Conservation (phyloP, 2,329 filamentous ascomycete genomes). For the Colletotrichum eremochloae region DNA sequence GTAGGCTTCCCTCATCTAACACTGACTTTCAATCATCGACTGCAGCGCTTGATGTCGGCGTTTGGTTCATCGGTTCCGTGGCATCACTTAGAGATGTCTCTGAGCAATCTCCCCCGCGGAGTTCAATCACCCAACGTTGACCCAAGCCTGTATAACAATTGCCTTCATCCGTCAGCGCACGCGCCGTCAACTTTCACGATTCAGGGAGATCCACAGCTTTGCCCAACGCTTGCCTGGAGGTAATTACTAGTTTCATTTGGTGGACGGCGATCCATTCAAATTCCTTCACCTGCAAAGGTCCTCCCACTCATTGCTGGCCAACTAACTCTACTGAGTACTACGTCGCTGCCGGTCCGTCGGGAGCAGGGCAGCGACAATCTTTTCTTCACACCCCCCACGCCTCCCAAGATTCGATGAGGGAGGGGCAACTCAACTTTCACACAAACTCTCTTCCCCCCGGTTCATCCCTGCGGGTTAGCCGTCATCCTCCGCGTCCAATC, state of each 20-base stretch:
- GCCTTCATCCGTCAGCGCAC: not conserved
- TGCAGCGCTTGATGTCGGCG: not conserved
- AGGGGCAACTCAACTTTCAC: conserved; percentile 21
- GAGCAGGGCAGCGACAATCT: conserved; percentile 42
- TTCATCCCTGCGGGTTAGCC: conserved; percentile 48
- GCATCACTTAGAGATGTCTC: not conserved
- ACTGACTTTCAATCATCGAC: not conserved
- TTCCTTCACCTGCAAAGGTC: not conserved
- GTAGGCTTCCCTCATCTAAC: not conserved
- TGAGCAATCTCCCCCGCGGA: not conserved
- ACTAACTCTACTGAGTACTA: not conserved
- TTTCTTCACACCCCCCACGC: conserved; percentile 29
- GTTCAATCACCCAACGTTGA: not conserved
- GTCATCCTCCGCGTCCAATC: conserved; percentile 56
- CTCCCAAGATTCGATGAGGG: conserved; percentile 42
- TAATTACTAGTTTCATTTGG: not conserved
- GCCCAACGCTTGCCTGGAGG: not conserved
- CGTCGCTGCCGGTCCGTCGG: conserved; percentile 28
- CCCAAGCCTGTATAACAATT: too few relatives aligned
- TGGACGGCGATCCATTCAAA: not conserved
- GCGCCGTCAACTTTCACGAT: not conserved
- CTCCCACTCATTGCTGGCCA: conserved; percentile 16
- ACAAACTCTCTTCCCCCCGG: conserved; percentile 33
- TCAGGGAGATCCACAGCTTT: conserved; percentile 1
- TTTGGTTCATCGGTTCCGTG: not conserved